These are phyloP conservation scores for Penicillium verhagenii DNA, from an alignment of 495 filamentous ascomycete species.

Conservation along the genomic window DNA sequence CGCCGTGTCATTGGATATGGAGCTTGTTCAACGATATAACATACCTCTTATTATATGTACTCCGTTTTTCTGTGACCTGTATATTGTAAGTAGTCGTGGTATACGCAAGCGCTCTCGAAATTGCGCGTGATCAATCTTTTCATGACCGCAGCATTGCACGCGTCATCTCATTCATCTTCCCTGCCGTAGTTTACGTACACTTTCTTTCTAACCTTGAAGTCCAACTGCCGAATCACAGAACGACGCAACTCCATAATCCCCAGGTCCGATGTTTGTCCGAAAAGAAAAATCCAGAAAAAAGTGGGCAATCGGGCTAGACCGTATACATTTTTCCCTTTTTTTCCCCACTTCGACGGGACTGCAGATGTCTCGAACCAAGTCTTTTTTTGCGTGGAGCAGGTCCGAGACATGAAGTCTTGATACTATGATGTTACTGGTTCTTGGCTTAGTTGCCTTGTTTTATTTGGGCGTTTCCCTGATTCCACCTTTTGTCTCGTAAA, in stretches of 20 bases:
- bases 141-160: not conserved
- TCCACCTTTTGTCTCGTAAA: not conserved
- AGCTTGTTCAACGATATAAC: not conserved
- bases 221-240: not conserved
- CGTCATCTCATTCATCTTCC: not conserved
- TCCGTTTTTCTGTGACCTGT: not conserved
- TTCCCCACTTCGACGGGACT: not conserved
- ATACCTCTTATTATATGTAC: not conserved
- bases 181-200: not conserved
- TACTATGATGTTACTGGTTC: not conserved
- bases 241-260: not conserved
- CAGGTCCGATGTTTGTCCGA: not conserved
- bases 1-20: not conserved
- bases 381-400: not conserved
- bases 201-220: not conserved
- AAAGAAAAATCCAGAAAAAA: constrained; percentile 2
- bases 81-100: not conserved
- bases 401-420: constrained; percentile 1
- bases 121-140: not conserved
- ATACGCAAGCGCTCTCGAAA: no score
- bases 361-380: constrained; percentile 1
- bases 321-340: not conserved
- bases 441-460: constrained; percentile 3
- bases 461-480: not conserved
- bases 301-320: constrained; percentile 4